phyloP scores from a whole-genome alignment of 2,329 filamentous ascomycete genomes.

The Aspergillus ruber region DNA sequence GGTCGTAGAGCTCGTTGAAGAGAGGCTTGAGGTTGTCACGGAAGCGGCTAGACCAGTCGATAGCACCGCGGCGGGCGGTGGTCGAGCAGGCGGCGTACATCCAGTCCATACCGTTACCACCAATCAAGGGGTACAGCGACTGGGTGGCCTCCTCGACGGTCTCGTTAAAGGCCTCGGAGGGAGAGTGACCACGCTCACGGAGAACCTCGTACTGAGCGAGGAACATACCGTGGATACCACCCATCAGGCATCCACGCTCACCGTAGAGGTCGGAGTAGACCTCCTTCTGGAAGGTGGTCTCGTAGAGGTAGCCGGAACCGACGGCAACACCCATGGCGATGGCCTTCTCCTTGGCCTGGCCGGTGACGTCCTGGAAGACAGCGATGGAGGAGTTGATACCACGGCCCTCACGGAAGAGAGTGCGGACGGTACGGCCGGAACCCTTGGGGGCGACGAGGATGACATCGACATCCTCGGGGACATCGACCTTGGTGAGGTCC shows the following conservation, averaged over 20 bases:
- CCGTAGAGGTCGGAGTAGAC: slow-evolving; percentile 99
- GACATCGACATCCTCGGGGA: slow-evolving; percentile 92
- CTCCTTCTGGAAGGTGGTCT: slow-evolving; percentile 99
- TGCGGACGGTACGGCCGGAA: slow-evolving; percentile 95
- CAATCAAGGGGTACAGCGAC: slow-evolving; percentile 95
- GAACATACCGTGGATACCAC: slow-evolving; percentile 99
- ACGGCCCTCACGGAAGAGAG: slow-evolving; percentile 97
- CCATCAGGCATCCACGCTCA: slow-evolving; percentile 99
- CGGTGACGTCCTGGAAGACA: slow-evolving; percentile 96
- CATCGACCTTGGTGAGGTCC: slow-evolving; percentile 97
- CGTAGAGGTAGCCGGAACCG: slow-evolving; percentile 97
- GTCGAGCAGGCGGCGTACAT: slow-evolving; percentile 99
- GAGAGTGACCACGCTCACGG: slow-evolving; percentile 94
- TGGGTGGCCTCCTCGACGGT: slow-evolving; percentile 99
- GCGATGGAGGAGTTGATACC: slow-evolving; percentile 99
- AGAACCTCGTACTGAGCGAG: slow-evolving; percentile 99
- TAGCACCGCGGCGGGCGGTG: slow-evolving; percentile 94
- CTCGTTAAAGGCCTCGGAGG: slow-evolving; percentile 99
- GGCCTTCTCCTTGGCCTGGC: slow-evolving; percentile 97
- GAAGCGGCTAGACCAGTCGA: slow-evolving; percentile 97
- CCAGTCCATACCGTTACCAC: slow-evolving; percentile 98
- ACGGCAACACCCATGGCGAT: slow-evolving; percentile 94
- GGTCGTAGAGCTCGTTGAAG: slow-evolving; percentile 95
- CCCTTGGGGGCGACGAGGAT: slow-evolving; percentile 99
- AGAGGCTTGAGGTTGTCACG: slow-evolving; percentile 98